These are phyloP conservation scores for Penicillium bovifimosum DNA, from an alignment of 495 filamentous ascomycete species.

Conservation along the genomic window DNA sequence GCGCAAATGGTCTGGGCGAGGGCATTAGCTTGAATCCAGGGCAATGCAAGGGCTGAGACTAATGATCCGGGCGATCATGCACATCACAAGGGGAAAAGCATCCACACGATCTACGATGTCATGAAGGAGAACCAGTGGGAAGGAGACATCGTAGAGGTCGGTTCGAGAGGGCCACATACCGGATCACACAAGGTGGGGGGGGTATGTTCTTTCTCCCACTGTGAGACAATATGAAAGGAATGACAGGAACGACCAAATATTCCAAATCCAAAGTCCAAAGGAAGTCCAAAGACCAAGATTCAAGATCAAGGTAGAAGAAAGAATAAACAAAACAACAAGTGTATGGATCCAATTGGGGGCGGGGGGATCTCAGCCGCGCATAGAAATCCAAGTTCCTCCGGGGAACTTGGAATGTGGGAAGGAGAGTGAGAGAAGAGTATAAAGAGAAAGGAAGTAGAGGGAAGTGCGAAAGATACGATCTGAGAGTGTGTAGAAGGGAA, in stretches of 20 bases:
- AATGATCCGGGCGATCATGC: constrained; percentile 21
- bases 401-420: constrained; percentile 31
- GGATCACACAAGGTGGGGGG: constrained; percentile 3
- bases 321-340: neutral
- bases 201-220: constrained; percentile 1
- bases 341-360: neutral
- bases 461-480: neutral
- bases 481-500: constrained; percentile 12
- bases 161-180: constrained; percentile 14
- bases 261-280: neutral
- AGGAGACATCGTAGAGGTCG: neutral
- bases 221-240: constrained; percentile 7
- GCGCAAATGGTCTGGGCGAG: constrained; percentile 35
- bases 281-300: neutral
- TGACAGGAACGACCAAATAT: constrained; percentile 1
- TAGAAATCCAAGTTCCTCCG: constrained; percentile 33
- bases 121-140: constrained; percentile 1
- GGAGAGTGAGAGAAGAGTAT: constrained; percentile 17
- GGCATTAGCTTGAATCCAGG: constrained; percentile 27
- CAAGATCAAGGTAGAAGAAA: neutral
- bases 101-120: constrained; percentile 8
- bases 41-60: constrained; percentile 21
- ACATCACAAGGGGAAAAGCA: constrained; percentile 11
- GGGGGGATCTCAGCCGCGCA: neutral
- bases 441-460: constrained; percentile 18